Base-by-base conservation (phyloP, 148 eudicot species). In the Euryodendron excelsum region DNA sequence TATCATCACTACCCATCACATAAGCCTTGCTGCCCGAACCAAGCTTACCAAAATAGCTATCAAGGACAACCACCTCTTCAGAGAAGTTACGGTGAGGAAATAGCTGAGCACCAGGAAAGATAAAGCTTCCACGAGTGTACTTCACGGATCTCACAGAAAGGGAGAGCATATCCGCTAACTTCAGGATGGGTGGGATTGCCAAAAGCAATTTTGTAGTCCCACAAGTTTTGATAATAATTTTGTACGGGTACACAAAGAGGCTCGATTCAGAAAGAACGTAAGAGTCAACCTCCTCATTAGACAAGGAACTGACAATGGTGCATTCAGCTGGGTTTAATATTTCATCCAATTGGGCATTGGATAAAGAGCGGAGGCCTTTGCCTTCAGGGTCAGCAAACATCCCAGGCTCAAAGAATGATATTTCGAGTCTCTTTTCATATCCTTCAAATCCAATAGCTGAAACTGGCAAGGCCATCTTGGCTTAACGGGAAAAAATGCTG, bases 371-470 rank as follows among this genome's bases (percentile, higher is more conserved):
- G 56, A 90, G 90, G 76, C 93, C 93, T 34, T 56, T 48, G 34
- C 91, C 88, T 73, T 53, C 82, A 39, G 87, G 85, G 63, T 88
- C 92, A 58, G 81, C 59, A 65, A 85, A 85, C 15, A 77, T 77
- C 34, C 86, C 78, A 58, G 90, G 85, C 76, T 87, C 86, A 70
- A 70, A 80, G 41, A 91, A 91, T 0, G 83, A 78, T 27, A 91
- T 85, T 73, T 91, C 96, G 23, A 91, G 93, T 84, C 96, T 84
- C 80, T 91, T 90, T 74, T 90, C 96, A 23, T 84, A 90, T 33
- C 96, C 96, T 84, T 91, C 93, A 50, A 91, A 91, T 20, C 96
- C 96, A 47, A 91, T 91, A 8, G 90, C 77, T 53, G 96, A 91
- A 21, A 41, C 64, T 1, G 87, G 67, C 74, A 80, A 65, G 80